These are phyloP conservation scores for Hansfordia pulvinata DNA, from an alignment of 2,329 filamentous ascomycete species.

Conservation along the genomic window DNA sequence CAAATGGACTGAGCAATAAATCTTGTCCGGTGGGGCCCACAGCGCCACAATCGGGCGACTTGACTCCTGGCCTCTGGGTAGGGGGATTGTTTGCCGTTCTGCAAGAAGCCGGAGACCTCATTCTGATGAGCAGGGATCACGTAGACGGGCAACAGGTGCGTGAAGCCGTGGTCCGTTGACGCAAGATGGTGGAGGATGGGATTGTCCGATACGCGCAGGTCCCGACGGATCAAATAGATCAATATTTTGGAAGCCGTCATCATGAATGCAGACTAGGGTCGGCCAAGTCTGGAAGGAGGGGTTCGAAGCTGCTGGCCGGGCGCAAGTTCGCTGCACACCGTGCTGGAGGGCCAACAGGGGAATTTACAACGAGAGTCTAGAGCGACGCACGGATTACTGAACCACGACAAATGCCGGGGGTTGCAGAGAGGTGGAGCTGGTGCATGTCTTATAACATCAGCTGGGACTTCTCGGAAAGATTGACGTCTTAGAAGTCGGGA, in stretches of 20 bases:
- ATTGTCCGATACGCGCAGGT: slow-evolving; percentile 63
- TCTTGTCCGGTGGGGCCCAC: slow-evolving; percentile 56
- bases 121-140: slow-evolving; percentile 58
- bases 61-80: slow-evolving; percentile 55
- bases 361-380: too few relatives aligned
- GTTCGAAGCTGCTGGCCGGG: too few relatives aligned
- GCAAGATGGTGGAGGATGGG: slow-evolving; percentile 50
- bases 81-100: slow-evolving; percentile 37
- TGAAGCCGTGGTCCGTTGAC: slow-evolving; percentile 36
- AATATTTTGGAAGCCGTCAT: slow-evolving; percentile 35
- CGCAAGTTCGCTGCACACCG: too few relatives aligned
- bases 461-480: too few relatives aligned
- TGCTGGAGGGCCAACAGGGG: too few relatives aligned
- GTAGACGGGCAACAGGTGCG: slow-evolving; percentile 60
- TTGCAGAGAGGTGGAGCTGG: too few relatives aligned
- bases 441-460: too few relatives aligned
- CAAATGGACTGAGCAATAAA: slow-evolving; percentile 62
- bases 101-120: slow-evolving; percentile 63
- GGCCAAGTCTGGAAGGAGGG: too few relatives aligned
- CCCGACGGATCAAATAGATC: slow-evolving; percentile 59
- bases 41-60: slow-evolving; percentile 59
- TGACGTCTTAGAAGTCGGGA: too few relatives aligned
- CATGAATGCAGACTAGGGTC: too few relatives aligned
- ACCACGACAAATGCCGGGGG: too few relatives aligned
- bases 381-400: too few relatives aligned